These are phyloP conservation scores for Tolypocladium tundrense DNA, from an alignment of 2,329 filamentous ascomycete species.

Conservation along the genomic window DNA sequence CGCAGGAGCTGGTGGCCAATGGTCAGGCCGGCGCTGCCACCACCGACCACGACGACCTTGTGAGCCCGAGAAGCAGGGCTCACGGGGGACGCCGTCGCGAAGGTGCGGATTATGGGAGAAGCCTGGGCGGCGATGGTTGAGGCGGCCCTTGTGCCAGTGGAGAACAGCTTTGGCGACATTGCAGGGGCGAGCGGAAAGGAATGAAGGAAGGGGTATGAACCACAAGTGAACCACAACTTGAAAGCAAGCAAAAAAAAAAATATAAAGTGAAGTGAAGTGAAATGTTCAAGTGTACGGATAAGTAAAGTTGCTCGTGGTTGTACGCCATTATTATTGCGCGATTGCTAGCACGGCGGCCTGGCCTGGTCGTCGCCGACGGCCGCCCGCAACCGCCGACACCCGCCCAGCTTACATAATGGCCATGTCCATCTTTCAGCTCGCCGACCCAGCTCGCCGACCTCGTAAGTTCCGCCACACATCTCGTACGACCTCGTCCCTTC, in stretches of 20 bases:
- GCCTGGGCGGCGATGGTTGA: not conserved
- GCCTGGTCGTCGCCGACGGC: not conserved
- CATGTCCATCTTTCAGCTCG: not conserved
- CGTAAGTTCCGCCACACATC: not conserved
- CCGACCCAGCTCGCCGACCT: not conserved
- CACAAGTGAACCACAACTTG: not conserved
- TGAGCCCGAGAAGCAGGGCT: conserved; percentile 30
- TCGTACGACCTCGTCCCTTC: not conserved
- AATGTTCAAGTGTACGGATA: not conserved
- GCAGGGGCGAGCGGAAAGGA: not conserved
- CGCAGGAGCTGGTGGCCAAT: conserved; percentile 59
- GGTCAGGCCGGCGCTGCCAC: conserved; percentile 53
- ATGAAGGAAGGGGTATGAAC: not conserved
- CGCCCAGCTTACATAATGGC: not conserved
- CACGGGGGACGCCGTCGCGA: conserved; percentile 18
- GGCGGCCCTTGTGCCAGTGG: not conserved
- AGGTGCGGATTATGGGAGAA: not conserved
- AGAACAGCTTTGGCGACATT: not conserved
- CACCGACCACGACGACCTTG: conserved; percentile 57
- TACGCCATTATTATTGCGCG: not conserved
- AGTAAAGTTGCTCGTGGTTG: not conserved
- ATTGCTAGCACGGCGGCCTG: not conserved
- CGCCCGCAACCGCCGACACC: not conserved
- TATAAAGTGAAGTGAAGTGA: not conserved
- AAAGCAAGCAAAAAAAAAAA: not conserved